A percentile compares a stretch with the other conserved stretches of the same genome.
Conservation (phyloP, 208 protist genomes). For the Trypanosoma scelopori region DNA sequence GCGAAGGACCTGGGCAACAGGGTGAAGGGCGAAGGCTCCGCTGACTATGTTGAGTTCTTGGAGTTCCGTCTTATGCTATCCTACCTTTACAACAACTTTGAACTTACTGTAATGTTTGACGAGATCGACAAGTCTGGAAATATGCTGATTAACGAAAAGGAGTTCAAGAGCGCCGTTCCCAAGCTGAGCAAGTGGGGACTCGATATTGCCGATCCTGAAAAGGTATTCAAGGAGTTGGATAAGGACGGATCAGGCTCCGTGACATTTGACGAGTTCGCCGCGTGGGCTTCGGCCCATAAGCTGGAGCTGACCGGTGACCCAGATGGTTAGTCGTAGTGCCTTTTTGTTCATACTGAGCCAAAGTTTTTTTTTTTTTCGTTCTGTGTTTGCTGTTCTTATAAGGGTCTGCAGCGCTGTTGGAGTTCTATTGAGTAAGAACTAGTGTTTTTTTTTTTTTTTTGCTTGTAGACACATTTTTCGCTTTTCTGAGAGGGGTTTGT, state of each 20-base stretch:
- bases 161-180: slow-evolving; percentile 63
- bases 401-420: no score
- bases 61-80: slow-evolving; percentile 84
- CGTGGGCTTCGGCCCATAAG: slow-evolving; percentile 51
- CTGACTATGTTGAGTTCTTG: slow-evolving; percentile 58
- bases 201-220: slow-evolving; percentile 48
- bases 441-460: no score
- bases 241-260: slow-evolving; percentile 65
- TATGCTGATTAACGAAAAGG: slow-evolving; percentile 55
- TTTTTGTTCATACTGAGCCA: slow-evolving; percentile 21
- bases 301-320: slow-evolving; percentile 66
- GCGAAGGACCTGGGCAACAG: slow-evolving; percentile 55
- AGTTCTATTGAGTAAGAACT: no score
- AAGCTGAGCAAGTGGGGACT: slow-evolving; percentile 64
- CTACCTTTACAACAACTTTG: slow-evolving; percentile 50
- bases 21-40: slow-evolving; percentile 29
- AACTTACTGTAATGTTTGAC: slow-evolving; percentile 83
- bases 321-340: slow-evolving; percentile 28
- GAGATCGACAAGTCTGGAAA: slow-evolving; percentile 78
- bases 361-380: slow-evolving; percentile 25
- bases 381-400: no score
- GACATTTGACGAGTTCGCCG: slow-evolving; percentile 80
- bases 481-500: no score
- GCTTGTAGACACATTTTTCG: no score
- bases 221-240: slow-evolving; percentile 75